phyloP scores from a whole-genome alignment of 306 rosid species.

The Gleditsia sinensis region DNA sequence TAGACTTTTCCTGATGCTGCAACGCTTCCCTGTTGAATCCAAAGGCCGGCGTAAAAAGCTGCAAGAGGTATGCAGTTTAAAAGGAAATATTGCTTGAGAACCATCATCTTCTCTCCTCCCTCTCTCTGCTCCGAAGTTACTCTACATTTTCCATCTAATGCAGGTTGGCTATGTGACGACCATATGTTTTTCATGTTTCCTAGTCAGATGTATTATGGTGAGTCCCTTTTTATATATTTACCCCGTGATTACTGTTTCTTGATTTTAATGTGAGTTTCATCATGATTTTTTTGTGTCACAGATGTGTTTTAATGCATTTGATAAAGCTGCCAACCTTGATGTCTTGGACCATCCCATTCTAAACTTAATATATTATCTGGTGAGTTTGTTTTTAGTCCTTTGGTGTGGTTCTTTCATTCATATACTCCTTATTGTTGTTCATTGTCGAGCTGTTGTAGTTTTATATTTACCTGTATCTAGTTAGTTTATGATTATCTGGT shows the following conservation, averaged over 20 bases:
- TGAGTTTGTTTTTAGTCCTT: conserved; percentile 48
- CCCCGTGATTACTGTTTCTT: conserved; percentile 15
- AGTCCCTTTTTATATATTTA: conserved; percentile 38
- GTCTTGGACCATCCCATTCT: conserved; percentile 93
- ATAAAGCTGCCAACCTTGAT: conserved; percentile 84
- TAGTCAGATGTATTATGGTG: conserved; percentile 91
- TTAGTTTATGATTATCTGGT: not conserved
- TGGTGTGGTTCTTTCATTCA: not conserved
- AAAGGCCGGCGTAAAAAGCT: conserved; percentile 99
- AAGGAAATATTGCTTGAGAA: not conserved
- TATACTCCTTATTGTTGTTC: not conserved
- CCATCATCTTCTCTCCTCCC: not conserved
- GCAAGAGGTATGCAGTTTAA: conserved; percentile 73
- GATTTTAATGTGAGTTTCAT: conserved; percentile 17
- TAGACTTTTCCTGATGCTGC: conserved; percentile 98
- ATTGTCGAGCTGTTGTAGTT: conserved; percentile 12
- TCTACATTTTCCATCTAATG: conserved; percentile 31
- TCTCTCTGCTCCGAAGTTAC: not conserved
- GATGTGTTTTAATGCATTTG: conserved; percentile 92
- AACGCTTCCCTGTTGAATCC: conserved; percentile 97
- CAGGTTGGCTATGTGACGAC: conserved; percentile 99
- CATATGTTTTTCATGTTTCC: conserved; percentile 94
- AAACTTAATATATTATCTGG: conserved; percentile 81
- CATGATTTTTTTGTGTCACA: conserved; percentile 39
- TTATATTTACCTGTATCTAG: not conserved